Base-by-base conservation (phyloP, 2,329 filamentous ascomycete species). In the Pseudogymnoascus sp. region DNA sequence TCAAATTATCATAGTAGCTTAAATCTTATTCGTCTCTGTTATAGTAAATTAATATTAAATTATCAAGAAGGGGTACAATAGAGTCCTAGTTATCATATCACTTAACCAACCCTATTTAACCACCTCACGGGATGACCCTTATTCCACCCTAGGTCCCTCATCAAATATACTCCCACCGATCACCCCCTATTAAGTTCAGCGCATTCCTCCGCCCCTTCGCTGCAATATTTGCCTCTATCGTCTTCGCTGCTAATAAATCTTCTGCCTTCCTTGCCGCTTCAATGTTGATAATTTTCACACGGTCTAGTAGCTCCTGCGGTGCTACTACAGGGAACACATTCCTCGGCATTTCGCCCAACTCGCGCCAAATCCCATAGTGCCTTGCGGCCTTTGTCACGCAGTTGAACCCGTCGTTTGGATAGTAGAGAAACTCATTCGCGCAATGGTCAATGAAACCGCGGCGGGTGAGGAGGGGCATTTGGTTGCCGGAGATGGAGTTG, bases 391-490 rank as follows among this genome's bases (percentile, higher is more conserved):
- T 65, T n/a, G 23, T 28, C 31, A 70, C 36, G 61, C 65, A 61
- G 21, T 36, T 42, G 23, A 65, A 60, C 4, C 62, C 69, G 6
- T 63, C 63, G 14, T 60, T 49, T 3, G 67, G 66, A 62, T 68
- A 65, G n/a, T 62, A 63, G 23, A 69, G 23, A 38, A 68, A 67
- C 40, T 68, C 65, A 21, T 67, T 65, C 0, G 62, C 61, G 28
- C 63, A 64, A 1, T 67, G 61, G 72, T 84, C 87, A 61, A 87
- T 84, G 70, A 87, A 87, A 65, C 86, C 83, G 68, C 83, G 86
- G 31, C 86, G 76, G 3, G 86, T 74, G 1, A 84, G 82, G 61
- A 87, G 81, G 67, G 68, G 68, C 68, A 69, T 70, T 12, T 70
- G 69, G 2, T 68, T 65, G 3, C 65, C 65, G n/a, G 67, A 64